Evolutionary conservation across 1,284 basidiomycete species (phyloP).

Genomic region (Cryptococcus sp.): DNA sequence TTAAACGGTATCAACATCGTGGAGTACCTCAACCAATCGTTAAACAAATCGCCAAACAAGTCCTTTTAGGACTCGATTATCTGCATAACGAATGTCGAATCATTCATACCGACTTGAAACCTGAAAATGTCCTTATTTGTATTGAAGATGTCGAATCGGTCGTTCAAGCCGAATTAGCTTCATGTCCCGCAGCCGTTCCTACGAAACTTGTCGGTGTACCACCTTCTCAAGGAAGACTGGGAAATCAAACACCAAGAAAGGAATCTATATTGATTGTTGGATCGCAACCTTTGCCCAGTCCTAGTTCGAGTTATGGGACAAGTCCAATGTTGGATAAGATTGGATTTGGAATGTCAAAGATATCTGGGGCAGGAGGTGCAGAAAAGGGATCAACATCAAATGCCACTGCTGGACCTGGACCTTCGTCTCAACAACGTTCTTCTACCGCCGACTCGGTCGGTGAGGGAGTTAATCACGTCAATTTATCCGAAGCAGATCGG

Average conservation of each 20-base stretch:
- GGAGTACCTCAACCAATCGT: constrained; percentile 93
- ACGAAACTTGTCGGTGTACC: constrained; percentile 89
- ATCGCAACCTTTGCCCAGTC: constrained; percentile 83
- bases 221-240: constrained; percentile 89
- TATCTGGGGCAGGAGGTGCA: constrained; percentile 37
- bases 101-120: constrained; percentile 94
- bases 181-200: constrained; percentile 57
- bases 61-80: constrained; percentile 91
- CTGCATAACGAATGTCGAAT: constrained; percentile 96
- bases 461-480: constrained; percentile 61
- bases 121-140: constrained; percentile 94
- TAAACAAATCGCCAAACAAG: constrained; percentile 95
- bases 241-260: constrained; percentile 90
- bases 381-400: constrained; percentile 10
- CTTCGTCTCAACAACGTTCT: constrained; percentile 28
- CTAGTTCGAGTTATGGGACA: constrained; percentile 65
- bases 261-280: constrained; percentile 88
- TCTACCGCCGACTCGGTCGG: constrained; percentile 55
- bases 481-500: constrained; percentile 51
- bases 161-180: constrained; percentile 77
- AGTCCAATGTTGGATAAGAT: constrained; percentile 83
- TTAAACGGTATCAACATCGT: constrained; percentile 79
- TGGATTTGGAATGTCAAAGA: constrained; percentile 83
- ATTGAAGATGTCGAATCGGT: constrained; percentile 97
- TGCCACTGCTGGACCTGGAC: neutral